Evolutionary conservation across 2,329 filamentous ascomycete species (phyloP).

Genomic region (Neofusicoccum cordaticola): DNA sequence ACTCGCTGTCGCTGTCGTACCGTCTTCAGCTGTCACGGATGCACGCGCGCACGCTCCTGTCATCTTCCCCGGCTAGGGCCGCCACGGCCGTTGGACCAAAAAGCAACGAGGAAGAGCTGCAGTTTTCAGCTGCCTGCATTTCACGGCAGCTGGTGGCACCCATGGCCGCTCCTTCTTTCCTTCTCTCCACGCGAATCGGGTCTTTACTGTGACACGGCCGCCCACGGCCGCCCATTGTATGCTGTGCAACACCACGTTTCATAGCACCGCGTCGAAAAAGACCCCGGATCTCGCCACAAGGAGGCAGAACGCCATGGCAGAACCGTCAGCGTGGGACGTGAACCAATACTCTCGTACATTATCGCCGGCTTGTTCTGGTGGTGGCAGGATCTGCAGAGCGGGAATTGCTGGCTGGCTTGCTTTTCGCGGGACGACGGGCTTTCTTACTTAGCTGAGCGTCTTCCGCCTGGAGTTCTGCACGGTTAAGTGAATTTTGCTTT

Average conservation of each 20-base stretch:
- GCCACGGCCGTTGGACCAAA: background rate
- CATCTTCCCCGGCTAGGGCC: background rate
- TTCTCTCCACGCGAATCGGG: background rate
- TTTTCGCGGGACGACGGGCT: background rate
- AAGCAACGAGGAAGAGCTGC: background rate
- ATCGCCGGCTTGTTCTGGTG: background rate
- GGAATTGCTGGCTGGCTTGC: background rate
- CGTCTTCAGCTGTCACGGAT: background rate
- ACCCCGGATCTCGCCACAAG: background rate
- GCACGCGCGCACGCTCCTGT: background rate
- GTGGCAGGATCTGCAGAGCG: background rate
- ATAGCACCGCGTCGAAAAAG: background rate
- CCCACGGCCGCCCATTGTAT: background rate
- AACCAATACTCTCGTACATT: constrained; percentile 3
- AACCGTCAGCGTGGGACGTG: background rate
- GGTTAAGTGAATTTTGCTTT: background rate
- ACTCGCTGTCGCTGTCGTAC: background rate
- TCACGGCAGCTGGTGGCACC: no score
- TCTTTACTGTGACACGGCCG: background rate
- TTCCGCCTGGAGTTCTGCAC: background rate
- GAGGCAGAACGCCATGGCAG: background rate
- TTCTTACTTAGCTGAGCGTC: background rate
- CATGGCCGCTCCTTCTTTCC: background rate
- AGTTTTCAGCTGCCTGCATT: background rate
- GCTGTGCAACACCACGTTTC: constrained; percentile 2